Evolutionary conservation across 768 basidiomycete genomes (phyloP).

Genomic region (Boletellus emodensis): DNA sequence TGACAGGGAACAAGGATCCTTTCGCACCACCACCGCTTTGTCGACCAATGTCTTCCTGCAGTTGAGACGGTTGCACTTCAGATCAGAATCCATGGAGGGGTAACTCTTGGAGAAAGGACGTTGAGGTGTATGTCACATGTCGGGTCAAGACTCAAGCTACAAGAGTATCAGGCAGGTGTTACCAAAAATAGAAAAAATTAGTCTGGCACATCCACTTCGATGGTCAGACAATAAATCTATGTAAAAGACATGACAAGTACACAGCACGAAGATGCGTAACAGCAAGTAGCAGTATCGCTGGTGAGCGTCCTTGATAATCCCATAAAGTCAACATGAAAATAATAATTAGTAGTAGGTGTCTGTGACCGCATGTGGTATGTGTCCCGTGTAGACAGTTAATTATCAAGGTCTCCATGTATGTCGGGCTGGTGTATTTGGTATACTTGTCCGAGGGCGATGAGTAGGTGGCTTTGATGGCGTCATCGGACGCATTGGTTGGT

Average conservation of each 20-base stretch:
- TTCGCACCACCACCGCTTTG: constrained; percentile 81
- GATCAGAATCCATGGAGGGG: constrained; percentile 61
- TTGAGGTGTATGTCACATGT: too few relatives aligned
- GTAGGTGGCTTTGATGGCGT: constrained; percentile 62
- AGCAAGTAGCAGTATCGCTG: constrained; percentile 19
- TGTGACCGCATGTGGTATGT: constrained; percentile 4
- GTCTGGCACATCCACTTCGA: neutral
- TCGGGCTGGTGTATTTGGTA: constrained; percentile 45
- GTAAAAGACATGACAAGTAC: constrained; percentile 24
- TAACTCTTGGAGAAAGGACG: neutral
- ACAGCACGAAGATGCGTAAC: constrained; percentile 20
- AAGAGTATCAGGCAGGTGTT: neutral
- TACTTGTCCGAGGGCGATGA: constrained; percentile 41
- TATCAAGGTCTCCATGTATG: constrained; percentile 64
- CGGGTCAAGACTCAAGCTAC: neutral
- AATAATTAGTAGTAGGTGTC: constrained; percentile 25
- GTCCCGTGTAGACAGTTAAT: constrained; percentile 17
- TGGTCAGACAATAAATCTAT: constrained; percentile 13
- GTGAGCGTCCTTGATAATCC: constrained; percentile 24
- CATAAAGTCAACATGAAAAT: constrained; percentile 28
- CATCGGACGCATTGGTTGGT: constrained; percentile 50
- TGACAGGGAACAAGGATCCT: neutral
- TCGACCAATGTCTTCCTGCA: constrained; percentile 66
- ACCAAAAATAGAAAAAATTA: constrained; percentile 11
- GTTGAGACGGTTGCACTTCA: constrained; percentile 76